These are phyloP conservation scores for Aspergillus ochraceus DNA, from an alignment of 2,329 filamentous ascomycete genomes.

Conservation along the genomic window DNA sequence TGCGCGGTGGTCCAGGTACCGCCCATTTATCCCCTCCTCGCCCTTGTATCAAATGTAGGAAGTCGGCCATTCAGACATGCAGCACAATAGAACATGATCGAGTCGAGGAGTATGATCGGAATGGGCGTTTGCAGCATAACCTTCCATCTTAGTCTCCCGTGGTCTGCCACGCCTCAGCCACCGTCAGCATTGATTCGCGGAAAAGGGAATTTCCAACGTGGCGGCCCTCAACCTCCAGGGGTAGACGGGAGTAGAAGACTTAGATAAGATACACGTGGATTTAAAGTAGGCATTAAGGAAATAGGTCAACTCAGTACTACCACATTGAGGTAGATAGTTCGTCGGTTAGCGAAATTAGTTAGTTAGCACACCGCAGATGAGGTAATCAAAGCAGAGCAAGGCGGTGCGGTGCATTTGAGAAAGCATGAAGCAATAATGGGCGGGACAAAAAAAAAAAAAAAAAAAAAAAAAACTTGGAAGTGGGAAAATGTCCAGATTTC, in stretches of 20 bases:
- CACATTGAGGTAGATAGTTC: no score
- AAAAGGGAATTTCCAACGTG: background rate
- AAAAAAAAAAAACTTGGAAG: background rate
- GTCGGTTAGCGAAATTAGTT: no score
- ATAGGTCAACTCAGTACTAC: no score
- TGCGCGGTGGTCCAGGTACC: no score
- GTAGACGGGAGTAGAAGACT: background rate
- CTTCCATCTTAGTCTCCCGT: no score
- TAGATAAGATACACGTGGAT: background rate
- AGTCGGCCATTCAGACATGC: no score
- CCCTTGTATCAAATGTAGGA: no score
- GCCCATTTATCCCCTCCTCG: no score
- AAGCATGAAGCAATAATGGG: background rate
- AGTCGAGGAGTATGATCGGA: no score
- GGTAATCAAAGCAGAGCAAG: background rate
- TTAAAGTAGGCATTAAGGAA: background rate
- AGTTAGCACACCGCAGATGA: background rate
- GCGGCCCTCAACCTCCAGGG: background rate
- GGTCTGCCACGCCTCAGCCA: background rate
- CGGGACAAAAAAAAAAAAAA: background rate
- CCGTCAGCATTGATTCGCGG: background rate
- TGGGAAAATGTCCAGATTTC: background rate
- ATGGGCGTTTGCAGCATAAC: no score
- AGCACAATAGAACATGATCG: no score
- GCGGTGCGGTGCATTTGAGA: background rate